A percentile compares a stretch with the other conserved stretches of the same genome.
Conservation (phyloP, 345 rosid species). For the Salix koriyanagi region DNA sequence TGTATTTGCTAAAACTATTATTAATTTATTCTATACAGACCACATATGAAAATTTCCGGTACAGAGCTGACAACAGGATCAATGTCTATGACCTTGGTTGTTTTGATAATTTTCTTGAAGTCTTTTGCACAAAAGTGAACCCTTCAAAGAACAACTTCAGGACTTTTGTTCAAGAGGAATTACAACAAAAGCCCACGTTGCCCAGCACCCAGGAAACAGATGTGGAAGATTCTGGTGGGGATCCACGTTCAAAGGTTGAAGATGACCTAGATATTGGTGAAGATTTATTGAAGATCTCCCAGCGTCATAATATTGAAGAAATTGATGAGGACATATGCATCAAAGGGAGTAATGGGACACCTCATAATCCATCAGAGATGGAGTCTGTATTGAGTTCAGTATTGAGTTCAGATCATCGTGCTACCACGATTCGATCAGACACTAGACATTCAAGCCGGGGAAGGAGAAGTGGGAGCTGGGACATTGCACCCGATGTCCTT, state of each 20-base stretch:
- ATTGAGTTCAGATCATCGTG: conserved; percentile 53
- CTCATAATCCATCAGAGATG: conserved; percentile 43
- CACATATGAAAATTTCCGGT: conserved; percentile 91
- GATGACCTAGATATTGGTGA: conserved; percentile 88
- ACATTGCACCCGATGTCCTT: conserved; percentile 49
- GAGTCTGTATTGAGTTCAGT: conserved; percentile 46
- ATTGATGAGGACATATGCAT: conserved; percentile 53
- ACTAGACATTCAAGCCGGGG: conserved; percentile 73
- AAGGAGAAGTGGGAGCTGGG: conserved; percentile 84
- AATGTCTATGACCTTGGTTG: conserved; percentile 63
- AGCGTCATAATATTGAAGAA: conserved; percentile 70
- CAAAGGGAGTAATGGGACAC: conserved; percentile 67
- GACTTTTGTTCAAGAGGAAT: conserved; percentile 61
- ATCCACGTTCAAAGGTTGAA: conserved; percentile 79
- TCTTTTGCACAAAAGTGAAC: conserved; percentile 61
- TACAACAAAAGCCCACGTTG: conserved; percentile 38
- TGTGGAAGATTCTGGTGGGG: conserved; percentile 45
- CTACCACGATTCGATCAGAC: conserved; percentile 59
- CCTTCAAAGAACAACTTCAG: conserved; percentile 80
- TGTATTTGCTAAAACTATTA: conserved; percentile 2
- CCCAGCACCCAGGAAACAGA: conserved; percentile 48
- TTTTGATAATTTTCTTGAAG: conserved; percentile 59
- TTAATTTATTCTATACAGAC: conserved; percentile 53
- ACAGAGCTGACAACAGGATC: conserved; percentile 66
- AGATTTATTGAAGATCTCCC: conserved; percentile 83